Evolutionary conservation across 169 alveolate species (phyloP).

Genomic region (Cyclospora cayetanensis): DNA sequence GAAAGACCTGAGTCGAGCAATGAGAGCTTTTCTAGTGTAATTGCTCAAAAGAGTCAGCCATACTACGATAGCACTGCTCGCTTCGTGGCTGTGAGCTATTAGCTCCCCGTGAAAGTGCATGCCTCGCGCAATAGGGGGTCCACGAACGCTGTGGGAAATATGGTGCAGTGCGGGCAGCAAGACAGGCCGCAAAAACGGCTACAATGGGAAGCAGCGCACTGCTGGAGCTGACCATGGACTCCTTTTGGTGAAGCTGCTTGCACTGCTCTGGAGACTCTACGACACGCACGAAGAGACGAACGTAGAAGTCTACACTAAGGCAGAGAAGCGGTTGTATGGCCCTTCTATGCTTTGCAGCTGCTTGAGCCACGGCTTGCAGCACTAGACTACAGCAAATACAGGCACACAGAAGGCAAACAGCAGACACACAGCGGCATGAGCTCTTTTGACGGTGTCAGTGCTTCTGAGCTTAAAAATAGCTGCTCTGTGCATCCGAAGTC

Average conservation of each 20-base stretch:
- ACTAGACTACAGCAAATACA: slow-evolving; percentile 28
- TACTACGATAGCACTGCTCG: too few relatives aligned
- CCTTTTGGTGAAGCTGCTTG: slow-evolving; percentile 68
- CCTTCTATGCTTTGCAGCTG: slow-evolving; percentile 78
- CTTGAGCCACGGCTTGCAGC: slow-evolving; percentile 56
- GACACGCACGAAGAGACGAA: slow-evolving; percentile 80
- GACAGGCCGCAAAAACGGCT: neutral
- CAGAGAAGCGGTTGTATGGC: slow-evolving; percentile 88
- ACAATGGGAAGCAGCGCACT: neutral
- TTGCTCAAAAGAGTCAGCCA: neutral
- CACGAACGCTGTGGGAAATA: neutral
- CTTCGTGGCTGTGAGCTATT: too few relatives aligned
- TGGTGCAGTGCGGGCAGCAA: neutral
- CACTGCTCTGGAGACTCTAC: slow-evolving; percentile 70
- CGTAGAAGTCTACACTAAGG: slow-evolving; percentile 91
- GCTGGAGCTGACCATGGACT: slow-evolving; percentile 51
- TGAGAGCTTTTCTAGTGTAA: neutral
- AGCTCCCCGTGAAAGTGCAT: too few relatives aligned
- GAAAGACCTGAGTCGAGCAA: neutral
- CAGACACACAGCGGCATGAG: too few relatives aligned
- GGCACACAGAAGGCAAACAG: too few relatives aligned
- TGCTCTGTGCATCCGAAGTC: too few relatives aligned
- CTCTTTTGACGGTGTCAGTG: too few relatives aligned
- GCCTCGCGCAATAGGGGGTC: neutral
- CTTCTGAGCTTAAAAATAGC: too few relatives aligned